These are phyloP conservation scores for Gossypium rotundifolium DNA, from an alignment of 345 rosid species.

Conservation along the genomic window DNA sequence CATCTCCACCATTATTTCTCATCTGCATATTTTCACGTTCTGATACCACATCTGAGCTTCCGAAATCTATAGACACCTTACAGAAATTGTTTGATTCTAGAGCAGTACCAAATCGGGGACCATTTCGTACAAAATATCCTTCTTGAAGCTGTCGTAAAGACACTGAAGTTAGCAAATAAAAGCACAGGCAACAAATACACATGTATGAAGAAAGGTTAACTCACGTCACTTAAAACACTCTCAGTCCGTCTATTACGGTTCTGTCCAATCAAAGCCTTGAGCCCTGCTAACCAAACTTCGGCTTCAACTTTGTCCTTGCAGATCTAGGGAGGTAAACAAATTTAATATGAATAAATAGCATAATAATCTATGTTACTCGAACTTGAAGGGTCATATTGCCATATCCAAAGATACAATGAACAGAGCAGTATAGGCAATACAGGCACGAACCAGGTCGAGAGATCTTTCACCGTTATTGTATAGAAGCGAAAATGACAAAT, in stretches of 20 bases:
- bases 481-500: constrained; percentile 85
- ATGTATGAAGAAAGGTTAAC: constrained; percentile 14
- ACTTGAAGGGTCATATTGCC: too few species aligned
- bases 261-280: constrained; percentile 58
- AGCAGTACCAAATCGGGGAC: constrained; percentile 45
- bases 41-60: constrained; percentile 74
- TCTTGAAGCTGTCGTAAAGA: constrained; percentile 48
- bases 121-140: constrained; percentile 33
- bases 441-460: constrained; percentile 81
- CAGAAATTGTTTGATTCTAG: constrained; percentile 42
- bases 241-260: constrained; percentile 43
- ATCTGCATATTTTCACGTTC: constrained; percentile 84
- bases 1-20: constrained; percentile 81
- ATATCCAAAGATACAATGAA: too few species aligned
- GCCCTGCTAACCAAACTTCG: constrained; percentile 84
- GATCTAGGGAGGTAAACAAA: constrained; percentile 43
- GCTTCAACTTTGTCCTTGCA: constrained; percentile 95
- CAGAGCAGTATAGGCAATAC: background rate
- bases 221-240: constrained; percentile 73
- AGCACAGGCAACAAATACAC: background rate
- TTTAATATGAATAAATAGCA: background rate
- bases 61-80: constrained; percentile 59
- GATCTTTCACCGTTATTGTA: constrained; percentile 88
- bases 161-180: background rate
- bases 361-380: background rate